A percentile compares a stretch with the other conserved stretches of the same genome.
phyloP scores from a whole-genome alignment of 108 stramenopile genomes.

The Ochromonas danica region DNA sequence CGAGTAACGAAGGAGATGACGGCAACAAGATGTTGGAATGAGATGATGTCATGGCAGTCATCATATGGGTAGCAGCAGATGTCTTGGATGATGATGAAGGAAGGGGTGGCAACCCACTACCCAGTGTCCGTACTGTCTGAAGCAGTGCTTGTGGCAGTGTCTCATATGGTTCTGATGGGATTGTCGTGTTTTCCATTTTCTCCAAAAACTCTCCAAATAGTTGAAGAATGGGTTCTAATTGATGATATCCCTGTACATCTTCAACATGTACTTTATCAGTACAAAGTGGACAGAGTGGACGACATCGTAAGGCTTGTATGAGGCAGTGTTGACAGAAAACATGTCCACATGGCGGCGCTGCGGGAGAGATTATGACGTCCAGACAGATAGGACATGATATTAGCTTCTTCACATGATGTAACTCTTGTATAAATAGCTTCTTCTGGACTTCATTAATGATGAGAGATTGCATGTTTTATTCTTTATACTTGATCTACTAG shows the following conservation, averaged over 20 bases:
- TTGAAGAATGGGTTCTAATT: not conserved
- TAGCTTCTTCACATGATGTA: too few species aligned
- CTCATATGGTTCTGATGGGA: not conserved
- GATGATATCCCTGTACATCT: not conserved
- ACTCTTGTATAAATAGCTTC: too few species aligned
- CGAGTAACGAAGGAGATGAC: not conserved
- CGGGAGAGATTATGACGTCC: not conserved
- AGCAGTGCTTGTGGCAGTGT: too few species aligned
- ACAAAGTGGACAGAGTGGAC: not conserved
- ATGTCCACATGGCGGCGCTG: constrained; percentile 57
- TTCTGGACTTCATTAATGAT: too few species aligned
- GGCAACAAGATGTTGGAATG: not conserved
- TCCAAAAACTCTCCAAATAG: not conserved
- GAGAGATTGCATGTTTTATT: too few species aligned
- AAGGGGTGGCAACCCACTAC: too few species aligned
- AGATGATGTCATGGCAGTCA: not conserved
- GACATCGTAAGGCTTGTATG: not conserved
- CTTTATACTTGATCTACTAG: too few species aligned
- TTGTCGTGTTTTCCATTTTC: not conserved
- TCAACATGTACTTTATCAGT: not conserved
- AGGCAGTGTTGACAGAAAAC: constrained; percentile 59
- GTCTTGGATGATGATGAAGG: not conserved
- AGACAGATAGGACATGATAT: constrained; percentile 9
- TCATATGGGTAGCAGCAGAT: not conserved
- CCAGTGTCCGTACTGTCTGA: too few species aligned